Evolutionary conservation across 306 rosid species (phyloP), one percentile per base, ranked within the genome.

Genomic region (Ormosia semicastrata): DNA sequence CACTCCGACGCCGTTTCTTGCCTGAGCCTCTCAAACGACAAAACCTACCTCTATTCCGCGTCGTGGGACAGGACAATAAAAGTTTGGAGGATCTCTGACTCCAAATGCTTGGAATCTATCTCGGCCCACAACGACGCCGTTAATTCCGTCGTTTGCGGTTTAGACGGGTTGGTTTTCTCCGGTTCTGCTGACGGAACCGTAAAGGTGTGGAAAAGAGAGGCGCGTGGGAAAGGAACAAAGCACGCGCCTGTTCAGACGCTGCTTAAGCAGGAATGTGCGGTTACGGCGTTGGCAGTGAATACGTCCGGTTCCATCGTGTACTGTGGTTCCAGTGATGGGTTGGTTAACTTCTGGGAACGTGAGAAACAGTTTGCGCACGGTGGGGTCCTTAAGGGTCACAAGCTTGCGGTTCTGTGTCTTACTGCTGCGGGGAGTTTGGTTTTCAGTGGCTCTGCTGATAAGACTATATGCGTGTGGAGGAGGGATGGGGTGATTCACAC

Each of bases 131-230:
- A 93, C 2, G 99, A 95, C 60, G 97, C 98, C 1, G 97, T 95
- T 0, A 95, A 95, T 73, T 74, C 97, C 0, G 93, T 95, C 5
- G 94, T 90, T 3, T 77, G 97, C 5, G 83, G 89, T 37, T 10
- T 33, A 1, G 91, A 79, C 0, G 93, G 86, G 1, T 2, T 86
- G 54, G 64, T 95, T 8, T 89, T 87, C 68, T 84, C 99, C 0
- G 98, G 99, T 2, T 93, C 99, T 0, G 99, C 99, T 0, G 99
- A 95, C 58, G 99, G 99, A 0, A 93, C 94, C 1, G 99, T 94
- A 4, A 93, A 90, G 83, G 84, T 89, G 10, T 95, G 98, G 99
- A 36, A 71, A 75, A 84, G 87, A 4, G 92, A 93, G 79, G 29
- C 46, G 3, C 84, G 46, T 0, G 89, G 89, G 57, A 89, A 89